Base-by-base conservation (phyloP, 2,329 filamentous ascomycete species). In the Metarhizium album region DNA sequence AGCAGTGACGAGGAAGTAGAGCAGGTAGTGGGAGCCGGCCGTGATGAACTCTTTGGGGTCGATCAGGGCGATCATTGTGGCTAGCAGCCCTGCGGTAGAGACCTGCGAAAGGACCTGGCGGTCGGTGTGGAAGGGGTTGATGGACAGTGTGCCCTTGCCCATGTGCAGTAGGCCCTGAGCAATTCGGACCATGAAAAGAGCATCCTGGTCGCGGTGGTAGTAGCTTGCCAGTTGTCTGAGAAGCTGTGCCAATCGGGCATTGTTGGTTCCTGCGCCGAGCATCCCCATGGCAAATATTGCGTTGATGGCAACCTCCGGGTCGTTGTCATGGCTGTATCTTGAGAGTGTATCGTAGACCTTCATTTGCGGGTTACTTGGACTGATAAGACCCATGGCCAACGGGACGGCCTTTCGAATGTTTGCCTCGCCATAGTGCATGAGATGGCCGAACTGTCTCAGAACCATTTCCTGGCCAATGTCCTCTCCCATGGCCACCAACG, bases 401-500 rank as follows among this genome's bases (percentile, higher is more conserved):
- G 93, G 93, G 29, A 98, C 93, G 20, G 90, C 91, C 64, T 93
- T 93, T 55, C 93, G 86, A 61, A 98, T 98, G 66, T 98, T 97
- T 64, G 90, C 79, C 68, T 96, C 91, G 56, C 94, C 93, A 63
- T 98, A 98, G 72, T 98, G 93, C 93, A 98, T 98, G 54, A 98
- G 77, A 67, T 98, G 93, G 47, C 90, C 93, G 61, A 98, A 97
- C 64, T 96, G 93, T 52, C 93, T 86, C 40, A 98, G 78, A 11
- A 97, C 90, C 93, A 98, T 98, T 65, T 98, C 93, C 67, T 98
- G 93, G 4, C 94, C 94, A 51, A 98, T 84, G 53, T 98, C 94
- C 67, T 98, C 93, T 54, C 93, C 93, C 93, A 98, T 98, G 16
- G 91, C 86, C 52, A 98, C 93, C 50, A 98, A 74, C 13, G 89